Evolutionary conservation across 108 stramenopile species (phyloP), one percentile per base, ranked within the genome.

Genomic region (Schizochytrium sp.): DNA sequence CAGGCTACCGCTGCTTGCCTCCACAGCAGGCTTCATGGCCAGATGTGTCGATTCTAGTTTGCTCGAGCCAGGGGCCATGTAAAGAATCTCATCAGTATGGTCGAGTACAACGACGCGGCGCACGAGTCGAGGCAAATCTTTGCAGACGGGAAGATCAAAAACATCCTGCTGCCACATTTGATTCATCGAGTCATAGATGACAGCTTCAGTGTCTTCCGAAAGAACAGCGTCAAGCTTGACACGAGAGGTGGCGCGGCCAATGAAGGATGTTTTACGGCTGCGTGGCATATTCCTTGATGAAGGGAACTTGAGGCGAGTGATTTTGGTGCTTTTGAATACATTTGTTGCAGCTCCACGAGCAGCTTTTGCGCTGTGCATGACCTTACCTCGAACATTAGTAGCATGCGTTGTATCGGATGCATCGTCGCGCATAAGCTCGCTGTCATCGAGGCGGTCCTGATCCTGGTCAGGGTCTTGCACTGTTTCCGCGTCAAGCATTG

Each of bases 111-210:
- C 49, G 47, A 83, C 76, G 17, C 76, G 47, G 28, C 76, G 76
- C 50, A 83, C 53, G 15, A 83, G 76, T 53, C 76, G 47, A n/a
- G 76, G 76, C 50, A 83, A 53, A 28, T 83, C 76, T 53, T 83
- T 83, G 76, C 50, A 49, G 15, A 83, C 76, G 8, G 76, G 76
- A 0, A 83, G 76, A 8, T 83, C 55, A 28, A 55, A 83, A 0
- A 83, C 76, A 28, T 83, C 76, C 50, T 83, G 50, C 28, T 83
- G 50, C 76, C 76, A 83, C 47, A 83, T 49, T 55, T 83, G 50
- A 10, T 55, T 83, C 76, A 83, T 83, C 76, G 76, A 83, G 76
- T 83, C 76, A 53, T 83, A 83, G 28, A 55, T 55, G 15, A 83
- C 53, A 8, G 53, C 76, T n/a, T 83, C 76, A 53, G 47, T 7